Evolutionary conservation across 2,329 filamentous ascomycete genomes (phyloP).

Genomic region (Dactylellina cionopaga): DNA sequence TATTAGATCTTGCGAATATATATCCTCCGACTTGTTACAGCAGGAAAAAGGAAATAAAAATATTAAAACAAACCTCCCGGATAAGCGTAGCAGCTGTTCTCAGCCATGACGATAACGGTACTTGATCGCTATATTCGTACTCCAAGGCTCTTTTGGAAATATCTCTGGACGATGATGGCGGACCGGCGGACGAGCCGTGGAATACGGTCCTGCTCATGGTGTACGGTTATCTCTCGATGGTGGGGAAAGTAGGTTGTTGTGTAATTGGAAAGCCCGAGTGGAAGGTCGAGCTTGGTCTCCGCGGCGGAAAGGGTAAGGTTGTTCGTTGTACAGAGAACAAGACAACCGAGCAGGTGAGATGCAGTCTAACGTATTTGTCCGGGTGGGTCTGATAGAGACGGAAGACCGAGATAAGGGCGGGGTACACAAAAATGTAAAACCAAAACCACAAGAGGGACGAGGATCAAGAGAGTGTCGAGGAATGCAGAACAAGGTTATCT

Average conservation of each 20-base stretch:
- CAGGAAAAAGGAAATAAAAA: background rate
- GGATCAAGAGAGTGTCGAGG: background rate
- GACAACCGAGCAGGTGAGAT: background rate
- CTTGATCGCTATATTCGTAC: constrained; percentile 81
- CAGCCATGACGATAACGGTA: constrained; percentile 82
- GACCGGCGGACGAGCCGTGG: constrained; percentile 60
- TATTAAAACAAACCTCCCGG: constrained; percentile 74
- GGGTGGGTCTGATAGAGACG: too few species aligned
- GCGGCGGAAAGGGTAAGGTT: too few species aligned
- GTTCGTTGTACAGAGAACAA: background rate
- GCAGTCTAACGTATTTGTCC: constrained; percentile 1
- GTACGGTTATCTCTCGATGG: background rate
- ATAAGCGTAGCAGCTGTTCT: constrained; percentile 80
- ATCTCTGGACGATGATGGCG: constrained; percentile 78
- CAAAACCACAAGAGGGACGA: background rate
- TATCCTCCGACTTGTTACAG: background rate
- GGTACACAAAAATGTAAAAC: constrained; percentile 10
- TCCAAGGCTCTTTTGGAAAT: constrained; percentile 78
- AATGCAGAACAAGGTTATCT: background rate
- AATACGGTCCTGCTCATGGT: constrained; percentile 50
- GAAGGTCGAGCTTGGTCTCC: too few species aligned
- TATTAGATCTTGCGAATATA: background rate
- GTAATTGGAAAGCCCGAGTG: too few species aligned
- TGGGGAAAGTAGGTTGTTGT: too few species aligned
- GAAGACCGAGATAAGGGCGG: constrained; percentile 24